A percentile compares a stretch with the other conserved stretches of the same genome.
phyloP scores from a whole-genome alignment of 495 filamentous ascomycete species.

The Pseudevernia furfuracea region DNA sequence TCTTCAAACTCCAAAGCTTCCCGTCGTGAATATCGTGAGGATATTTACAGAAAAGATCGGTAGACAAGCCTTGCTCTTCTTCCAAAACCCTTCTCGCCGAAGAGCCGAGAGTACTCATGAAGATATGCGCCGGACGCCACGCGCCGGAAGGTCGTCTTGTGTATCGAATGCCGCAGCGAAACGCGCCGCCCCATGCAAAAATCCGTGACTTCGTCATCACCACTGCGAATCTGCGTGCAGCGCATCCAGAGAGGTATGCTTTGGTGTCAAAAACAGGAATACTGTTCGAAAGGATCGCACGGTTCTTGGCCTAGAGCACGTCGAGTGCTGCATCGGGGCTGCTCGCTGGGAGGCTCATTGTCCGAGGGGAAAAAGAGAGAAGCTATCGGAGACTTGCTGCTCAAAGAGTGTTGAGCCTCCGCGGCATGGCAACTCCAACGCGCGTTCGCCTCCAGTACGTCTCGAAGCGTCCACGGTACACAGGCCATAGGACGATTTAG shows the following conservation, averaged over 20 bases:
- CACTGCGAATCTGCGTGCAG: neutral
- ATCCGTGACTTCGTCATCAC: neutral
- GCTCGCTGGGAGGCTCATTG: neutral
- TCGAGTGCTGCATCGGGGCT: neutral
- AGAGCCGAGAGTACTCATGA: neutral
- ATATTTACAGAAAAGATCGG: neutral
- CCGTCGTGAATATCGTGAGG: neutral
- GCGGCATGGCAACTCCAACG: neutral
- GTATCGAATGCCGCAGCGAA: neutral
- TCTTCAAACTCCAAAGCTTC: no score
- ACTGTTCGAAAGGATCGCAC: neutral
- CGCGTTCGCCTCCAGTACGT: neutral
- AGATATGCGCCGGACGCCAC: neutral
- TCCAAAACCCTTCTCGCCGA: neutral
- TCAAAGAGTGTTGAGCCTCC: neutral
- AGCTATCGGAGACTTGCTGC: neutral
- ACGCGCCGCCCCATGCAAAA: neutral
- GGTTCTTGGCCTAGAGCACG: neutral
- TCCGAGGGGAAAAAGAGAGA: neutral
- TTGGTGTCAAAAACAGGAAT: neutral
- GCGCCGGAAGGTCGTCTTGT: neutral
- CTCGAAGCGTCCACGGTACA: constrained; percentile 52
- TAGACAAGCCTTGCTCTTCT: neutral
- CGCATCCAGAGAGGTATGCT: neutral
- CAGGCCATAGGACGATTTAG: constrained; percentile 95